These are phyloP conservation scores for Lachancea sp. DNA, from an alignment of 805 yeast species.

Conservation along the genomic window DNA sequence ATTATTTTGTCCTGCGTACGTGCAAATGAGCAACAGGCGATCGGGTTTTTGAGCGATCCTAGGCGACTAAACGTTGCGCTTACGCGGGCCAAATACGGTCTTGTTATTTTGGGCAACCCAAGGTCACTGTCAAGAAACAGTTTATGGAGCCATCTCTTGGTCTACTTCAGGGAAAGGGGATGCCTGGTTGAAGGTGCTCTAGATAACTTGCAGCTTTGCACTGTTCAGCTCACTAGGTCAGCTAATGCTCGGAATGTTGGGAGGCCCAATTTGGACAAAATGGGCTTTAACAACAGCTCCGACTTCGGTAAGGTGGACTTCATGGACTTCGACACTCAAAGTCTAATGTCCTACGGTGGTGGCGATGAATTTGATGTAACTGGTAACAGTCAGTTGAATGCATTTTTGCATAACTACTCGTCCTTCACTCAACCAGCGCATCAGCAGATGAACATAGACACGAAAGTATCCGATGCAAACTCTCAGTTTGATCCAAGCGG, in stretches of 20 bases:
- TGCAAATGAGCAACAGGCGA: slow-evolving; percentile 64
- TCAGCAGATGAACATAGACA: neutral
- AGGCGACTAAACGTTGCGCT: slow-evolving; percentile 84
- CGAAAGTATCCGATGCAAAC: slow-evolving; percentile 12
- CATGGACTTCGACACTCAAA: slow-evolving; percentile 30
- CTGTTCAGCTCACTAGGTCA: slow-evolving; percentile 46
- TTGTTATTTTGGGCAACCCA: slow-evolving; percentile 80
- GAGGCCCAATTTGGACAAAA: slow-evolving; percentile 7
- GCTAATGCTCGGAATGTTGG: slow-evolving; percentile 1
- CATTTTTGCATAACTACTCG: neutral
- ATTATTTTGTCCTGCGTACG: slow-evolving; percentile 94
- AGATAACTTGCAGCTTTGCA: slow-evolving; percentile 67
- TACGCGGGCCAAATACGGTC: slow-evolving; percentile 80
- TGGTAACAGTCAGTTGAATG: slow-evolving; percentile 18
- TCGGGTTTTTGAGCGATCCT: slow-evolving; percentile 81
- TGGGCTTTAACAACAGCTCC: slow-evolving; percentile 18
- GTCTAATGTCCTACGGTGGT: slow-evolving; percentile 31
- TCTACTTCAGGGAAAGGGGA: slow-evolving; percentile 76
- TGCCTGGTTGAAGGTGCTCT: slow-evolving; percentile 87
- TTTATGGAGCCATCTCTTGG: slow-evolving; percentile 72
- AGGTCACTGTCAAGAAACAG: slow-evolving; percentile 60
- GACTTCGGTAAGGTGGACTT: slow-evolving; percentile 16
- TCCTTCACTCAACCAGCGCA: neutral
- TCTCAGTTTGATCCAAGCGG: slow-evolving; percentile 18
- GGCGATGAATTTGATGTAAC: slow-evolving; percentile 13